Percentiles rank a stretch among this genome's conserved stretches.
These are phyloP conservation scores for Clonostachys chloroleuca DNA, from an alignment of 2,329 filamentous ascomycete genomes.

Conservation along the genomic window DNA sequence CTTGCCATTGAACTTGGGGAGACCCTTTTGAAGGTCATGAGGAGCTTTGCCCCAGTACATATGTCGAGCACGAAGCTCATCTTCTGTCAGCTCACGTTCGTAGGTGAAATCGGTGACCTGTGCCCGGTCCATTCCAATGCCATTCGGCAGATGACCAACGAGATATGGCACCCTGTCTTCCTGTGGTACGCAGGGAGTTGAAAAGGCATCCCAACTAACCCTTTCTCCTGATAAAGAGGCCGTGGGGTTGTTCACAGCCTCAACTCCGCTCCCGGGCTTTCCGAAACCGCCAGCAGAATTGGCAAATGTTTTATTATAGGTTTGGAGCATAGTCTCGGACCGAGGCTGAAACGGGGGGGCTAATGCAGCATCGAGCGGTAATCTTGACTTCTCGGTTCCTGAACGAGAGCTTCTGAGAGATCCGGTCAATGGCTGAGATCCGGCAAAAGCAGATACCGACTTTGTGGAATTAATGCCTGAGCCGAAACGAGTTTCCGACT, in stretches of 20 bases:
- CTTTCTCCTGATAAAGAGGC: too few relatives aligned
- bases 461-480: slow-evolving; percentile 20
- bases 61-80: slow-evolving; percentile 53
- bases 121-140: slow-evolving; percentile 32
- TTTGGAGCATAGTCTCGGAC: neutral
- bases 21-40: slow-evolving; percentile 38
- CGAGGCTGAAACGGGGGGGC: slow-evolving; percentile 45
- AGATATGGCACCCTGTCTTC: slow-evolving; percentile 41
- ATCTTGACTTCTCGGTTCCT: slow-evolving; percentile 24
- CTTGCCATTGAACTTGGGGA: slow-evolving; percentile 62
- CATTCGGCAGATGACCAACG: slow-evolving; percentile 43
- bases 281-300: too few relatives aligned
- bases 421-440: slow-evolving; percentile 9
- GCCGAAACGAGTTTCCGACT: slow-evolving; percentile 8
- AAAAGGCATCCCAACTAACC: too few relatives aligned
- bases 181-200: too few relatives aligned
- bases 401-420: slow-evolving; percentile 12
- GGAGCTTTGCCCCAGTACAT: slow-evolving; percentile 58
- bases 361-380: slow-evolving; percentile 40
- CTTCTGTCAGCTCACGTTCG: slow-evolving; percentile 49
- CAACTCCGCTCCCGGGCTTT: too few relatives aligned
- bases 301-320: too few relatives aligned
- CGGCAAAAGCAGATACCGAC: slow-evolving; percentile 10
- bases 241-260: too few relatives aligned
- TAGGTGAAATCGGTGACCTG: slow-evolving; percentile 48